Evolutionary conservation across 2,329 filamentous ascomycete genomes (phyloP), one percentile per base, ranked within the genome.

Genomic region (Lasiodiplodia citricola): DNA sequence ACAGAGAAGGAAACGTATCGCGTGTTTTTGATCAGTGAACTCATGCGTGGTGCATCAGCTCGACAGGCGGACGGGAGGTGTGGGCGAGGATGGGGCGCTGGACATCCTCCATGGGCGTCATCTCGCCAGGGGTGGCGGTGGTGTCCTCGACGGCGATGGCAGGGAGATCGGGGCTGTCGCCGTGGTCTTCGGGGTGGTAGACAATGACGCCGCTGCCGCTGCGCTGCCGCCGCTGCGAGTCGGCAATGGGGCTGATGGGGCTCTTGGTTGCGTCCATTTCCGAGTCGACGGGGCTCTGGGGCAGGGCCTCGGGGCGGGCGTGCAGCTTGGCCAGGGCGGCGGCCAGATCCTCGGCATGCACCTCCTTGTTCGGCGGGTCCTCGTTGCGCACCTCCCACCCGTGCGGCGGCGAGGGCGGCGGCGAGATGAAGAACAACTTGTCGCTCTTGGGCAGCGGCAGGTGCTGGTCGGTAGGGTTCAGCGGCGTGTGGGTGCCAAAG

Each of bases 351-450:
- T 86, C 84, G 0, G 88, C 87, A 73, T 90, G 87, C 10, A 89
- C 88, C 68, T 89, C 85, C 77, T 87, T 90, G 78, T 91, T 91
- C 6, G 88, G 88, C 13, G 88, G 86, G 31, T 87, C 88, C 75
- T 91, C 88, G 68, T 86, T 83, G 70, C 84, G 83, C 80, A 88
- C 83, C 76, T 88, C 86, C 88, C 88, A 91, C 58, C 88, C 88
- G 76, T 88, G 86, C 2, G 88, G 88, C 56, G 88, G 88, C 69
- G 82, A 85, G 0, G 88, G 88, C 14, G 88, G 88, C 64, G 88
- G 88, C 55, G 83, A 86, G 78, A 91, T 90, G 78, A 91, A 90
- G 83, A 90, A 90, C 55, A 90, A 80, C 75, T 89, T 89, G 69
- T 87, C 84, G 63, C 83, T 80, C 68, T 89, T 85, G 1, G 88